Evolutionary conservation across 306 rosid species (phyloP).

Genomic region (Pterocarpus santalinus): DNA sequence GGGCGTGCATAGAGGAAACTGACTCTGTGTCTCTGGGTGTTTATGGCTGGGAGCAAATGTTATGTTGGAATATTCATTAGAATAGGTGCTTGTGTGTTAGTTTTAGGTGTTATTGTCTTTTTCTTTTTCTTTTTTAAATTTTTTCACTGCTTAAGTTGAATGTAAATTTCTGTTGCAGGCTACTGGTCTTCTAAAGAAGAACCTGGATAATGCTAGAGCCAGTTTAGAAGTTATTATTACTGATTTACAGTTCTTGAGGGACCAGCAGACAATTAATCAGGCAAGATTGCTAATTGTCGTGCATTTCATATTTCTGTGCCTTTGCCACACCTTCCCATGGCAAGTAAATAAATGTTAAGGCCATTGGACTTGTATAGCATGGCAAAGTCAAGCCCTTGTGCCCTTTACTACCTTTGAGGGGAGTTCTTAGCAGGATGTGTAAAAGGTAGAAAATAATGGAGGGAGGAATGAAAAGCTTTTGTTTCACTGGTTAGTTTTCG

Average conservation of each 20-base stretch:
- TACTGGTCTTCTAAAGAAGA: constrained; percentile 67
- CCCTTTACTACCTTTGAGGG: neutral
- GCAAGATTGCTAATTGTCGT: constrained; percentile 45
- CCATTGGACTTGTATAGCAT: neutral
- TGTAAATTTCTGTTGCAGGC: constrained; percentile 66
- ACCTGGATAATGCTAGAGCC: constrained; percentile 82
- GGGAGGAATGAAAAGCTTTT: neutral
- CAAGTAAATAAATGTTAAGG: neutral
- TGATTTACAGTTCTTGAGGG: constrained; percentile 84
- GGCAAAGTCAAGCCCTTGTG: constrained; percentile 2
- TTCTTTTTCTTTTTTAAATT: neutral
- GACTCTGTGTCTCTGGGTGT: constrained; percentile 57
- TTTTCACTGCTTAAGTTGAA: constrained; percentile 8
- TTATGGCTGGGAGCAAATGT: constrained; percentile 87
- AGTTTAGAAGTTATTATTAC: constrained; percentile 77
- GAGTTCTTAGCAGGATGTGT: neutral
- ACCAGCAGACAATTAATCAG: constrained; percentile 86
- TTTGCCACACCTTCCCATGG: constrained; percentile 2
- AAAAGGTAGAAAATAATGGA: neutral
- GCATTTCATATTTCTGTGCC: neutral
- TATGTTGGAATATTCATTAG: constrained; percentile 82
- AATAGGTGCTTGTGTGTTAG: constrained; percentile 60
- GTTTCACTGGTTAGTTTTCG: neutral
- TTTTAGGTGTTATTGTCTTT: constrained; percentile 27
- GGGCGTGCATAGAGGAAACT: constrained; percentile 65